Base-by-base conservation (phyloP, 2,329 filamentous ascomycete species). In the Pleoardoris graminearum region DNA sequence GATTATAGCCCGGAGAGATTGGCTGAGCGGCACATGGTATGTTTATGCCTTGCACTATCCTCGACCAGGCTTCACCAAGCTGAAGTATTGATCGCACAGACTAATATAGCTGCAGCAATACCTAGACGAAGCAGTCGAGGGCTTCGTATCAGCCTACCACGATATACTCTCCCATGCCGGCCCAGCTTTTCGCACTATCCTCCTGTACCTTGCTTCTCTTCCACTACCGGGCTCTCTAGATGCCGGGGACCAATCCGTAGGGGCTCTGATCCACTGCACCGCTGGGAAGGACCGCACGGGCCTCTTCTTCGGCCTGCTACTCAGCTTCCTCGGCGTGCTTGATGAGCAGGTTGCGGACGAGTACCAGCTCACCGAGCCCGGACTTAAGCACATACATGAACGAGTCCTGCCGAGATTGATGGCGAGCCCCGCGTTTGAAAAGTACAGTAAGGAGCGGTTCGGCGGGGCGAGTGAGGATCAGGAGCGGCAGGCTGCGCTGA, bases 281-380 rank as follows among this genome's bases (percentile, higher is more conserved):
- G 87, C 86, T 0, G 89, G 89, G 11, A 92, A 92, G 72, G 89
- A 92, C 69, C 80, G 89, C 37, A 91, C 89, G 0, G 89, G 89
- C 2, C 80, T 91, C 4, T 74, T 90, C 38, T 82, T 84, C 43
- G 88, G 86, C 3, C 62, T 92, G 35, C 68, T 91, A 7, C 77
- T 90, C 33, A 74, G 81, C 22, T 77, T 90, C 23, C 84, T 84
- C 7, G 85, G 85, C 3, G 84, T 89, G 0, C 71, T 78, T 1
- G 79, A 85, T 57, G 76, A 86, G 80, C n/a, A 43, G 1, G 70
- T 73, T 23, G 86, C 85, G 0, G 71, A 80, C 8, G 89, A 92
- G 69, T 92, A 91, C 68, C 76, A 80, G 14, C 75, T 90, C 8
- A 90, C 86, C 0, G 84, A 89, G 45, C 61, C 77, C 1, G 87